Evolutionary conservation across 345 rosid genomes (phyloP).

Genomic region (Camelina sativa): DNA sequence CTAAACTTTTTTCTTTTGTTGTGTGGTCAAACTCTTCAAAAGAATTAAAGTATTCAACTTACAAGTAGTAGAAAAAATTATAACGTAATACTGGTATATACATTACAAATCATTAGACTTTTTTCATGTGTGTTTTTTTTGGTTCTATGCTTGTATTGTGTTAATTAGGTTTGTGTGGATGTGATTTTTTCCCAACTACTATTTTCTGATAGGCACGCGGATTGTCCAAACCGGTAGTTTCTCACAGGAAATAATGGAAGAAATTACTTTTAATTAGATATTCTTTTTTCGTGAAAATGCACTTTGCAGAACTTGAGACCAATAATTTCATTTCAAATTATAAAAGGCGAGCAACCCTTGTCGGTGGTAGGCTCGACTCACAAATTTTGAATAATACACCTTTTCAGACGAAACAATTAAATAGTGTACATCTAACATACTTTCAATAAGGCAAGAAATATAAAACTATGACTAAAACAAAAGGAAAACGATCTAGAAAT

Average conservation of each 20-base stretch:
- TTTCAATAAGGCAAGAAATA: background rate
- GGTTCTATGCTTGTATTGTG: background rate
- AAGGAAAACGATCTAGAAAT: too few relatives aligned
- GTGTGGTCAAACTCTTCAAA: background rate
- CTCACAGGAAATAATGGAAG: background rate
- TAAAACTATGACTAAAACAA: too few relatives aligned
- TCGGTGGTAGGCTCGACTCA: conserved; percentile 30
- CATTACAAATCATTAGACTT: conserved; percentile 12
- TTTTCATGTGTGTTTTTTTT: background rate
- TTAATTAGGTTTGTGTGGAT: conserved; percentile 38
- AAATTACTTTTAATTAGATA: background rate
- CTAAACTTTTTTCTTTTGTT: background rate
- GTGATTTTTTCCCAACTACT: conserved; percentile 29
- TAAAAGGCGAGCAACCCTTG: background rate
- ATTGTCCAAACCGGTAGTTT: background rate
- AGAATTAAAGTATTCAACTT: background rate
- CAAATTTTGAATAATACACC: background rate
- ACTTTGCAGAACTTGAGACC: conserved; percentile 23
- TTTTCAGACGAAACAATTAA: background rate
- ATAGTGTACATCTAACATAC: background rate
- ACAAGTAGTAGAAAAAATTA: background rate
- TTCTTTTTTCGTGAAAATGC: background rate
- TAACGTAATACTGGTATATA: background rate
- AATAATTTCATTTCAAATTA: conserved; percentile 19
- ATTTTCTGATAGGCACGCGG: conserved; percentile 26